Evolutionary conservation across 1,139 yeast species (phyloP), one percentile per base, ranked within the genome.

Genomic region (Groenewaldozyma auringiensis): DNA sequence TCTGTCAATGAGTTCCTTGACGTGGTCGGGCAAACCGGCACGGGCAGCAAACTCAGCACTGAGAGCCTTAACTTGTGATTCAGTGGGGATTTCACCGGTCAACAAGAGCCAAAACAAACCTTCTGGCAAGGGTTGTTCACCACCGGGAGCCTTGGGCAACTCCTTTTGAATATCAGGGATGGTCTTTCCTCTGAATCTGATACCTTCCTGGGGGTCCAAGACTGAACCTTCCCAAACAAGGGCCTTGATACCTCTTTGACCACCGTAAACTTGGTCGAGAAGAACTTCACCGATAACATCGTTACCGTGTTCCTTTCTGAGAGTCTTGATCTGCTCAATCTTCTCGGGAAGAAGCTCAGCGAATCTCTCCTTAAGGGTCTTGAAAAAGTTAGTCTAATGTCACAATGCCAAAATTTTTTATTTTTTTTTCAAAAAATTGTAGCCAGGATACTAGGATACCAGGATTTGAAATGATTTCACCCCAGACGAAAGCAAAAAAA

Each of bases 141-240:
- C 94, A 68, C 92, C 94, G 59, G 85, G 83, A 52, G 84, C 95
- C 73, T 83, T 83, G 73, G 98, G 98, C 64, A 92, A 79, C 71
- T 83, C 87, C 66, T 79, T 76, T 71, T 86, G 95, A 67, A 89
- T 79, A 63, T 92, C 97, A 57, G 97, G 96, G 61, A 92, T 92
- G 62, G 98, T 89, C 72, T 83, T 79, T 63, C 97, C 97, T 75
- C 97, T 87, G 81, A 92, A 92, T 68, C 96, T 83, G 68, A 92
- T 92, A 65, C 98, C 98, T 73, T 92, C 98, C 58, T 83, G 83
- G 59, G 98, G 94, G 72, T 92, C 98, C 68, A 92, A 78, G 48
- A 92, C 98, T 48, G 97, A 89, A 63, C 98, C 98, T 77, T 92
- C 97, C 97, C 97, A 92, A 52, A 92, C 96, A 61, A 92, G 77